phyloP scores from a whole-genome alignment of 106 monocot genomes.

The Allium cepa region DNA sequence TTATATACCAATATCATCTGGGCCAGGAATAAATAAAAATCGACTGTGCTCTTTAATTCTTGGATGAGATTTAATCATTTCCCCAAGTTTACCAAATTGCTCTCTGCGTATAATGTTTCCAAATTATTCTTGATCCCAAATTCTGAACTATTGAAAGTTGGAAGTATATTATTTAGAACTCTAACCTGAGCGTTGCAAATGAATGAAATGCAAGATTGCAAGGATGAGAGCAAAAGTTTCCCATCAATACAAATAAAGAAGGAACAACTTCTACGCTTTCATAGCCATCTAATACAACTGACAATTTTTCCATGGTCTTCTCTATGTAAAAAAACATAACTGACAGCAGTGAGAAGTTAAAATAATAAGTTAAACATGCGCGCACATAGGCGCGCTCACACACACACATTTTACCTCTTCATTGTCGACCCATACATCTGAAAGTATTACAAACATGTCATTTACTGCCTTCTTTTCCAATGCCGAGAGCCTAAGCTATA shows the following conservation, averaged over 20 bases:
- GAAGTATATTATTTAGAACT: too few species aligned
- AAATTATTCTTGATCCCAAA: too few species aligned
- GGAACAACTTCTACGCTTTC: slow-evolving; percentile 88
- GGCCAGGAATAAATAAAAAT: slow-evolving; percentile 92
- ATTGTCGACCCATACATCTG: slow-evolving; percentile 94
- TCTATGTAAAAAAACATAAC: slow-evolving; percentile 37
- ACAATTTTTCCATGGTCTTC: slow-evolving; percentile 86
- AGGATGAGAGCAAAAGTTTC: slow-evolving; percentile 86
- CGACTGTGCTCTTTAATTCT: slow-evolving; percentile 79
- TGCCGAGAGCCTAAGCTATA: slow-evolving; percentile 56
- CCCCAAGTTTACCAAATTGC: slow-evolving; percentile 82
- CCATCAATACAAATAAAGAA: slow-evolving; percentile 95
- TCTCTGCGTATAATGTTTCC: slow-evolving; percentile 23
- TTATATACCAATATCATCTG: slow-evolving; percentile 79
- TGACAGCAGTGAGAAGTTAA: slow-evolving; percentile 10
- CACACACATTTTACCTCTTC: slow-evolving; percentile 50
- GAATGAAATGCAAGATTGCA: slow-evolving; percentile 91
- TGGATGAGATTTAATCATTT: slow-evolving; percentile 69
- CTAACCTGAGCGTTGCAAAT: slow-evolving; percentile 73
- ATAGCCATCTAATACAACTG: slow-evolving; percentile 81
- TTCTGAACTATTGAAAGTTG: too few species aligned
- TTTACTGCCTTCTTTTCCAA: slow-evolving; percentile 90
- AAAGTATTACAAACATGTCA: slow-evolving; percentile 98
- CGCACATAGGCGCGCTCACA: too few species aligned
- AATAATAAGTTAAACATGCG: slow-evolving; percentile 1